Percentiles rank a stretch among this genome's conserved stretches.
Conservation (phyloP, 1,139 yeast genomes). For the Zygosaccharomyces pseudobailii region DNA sequence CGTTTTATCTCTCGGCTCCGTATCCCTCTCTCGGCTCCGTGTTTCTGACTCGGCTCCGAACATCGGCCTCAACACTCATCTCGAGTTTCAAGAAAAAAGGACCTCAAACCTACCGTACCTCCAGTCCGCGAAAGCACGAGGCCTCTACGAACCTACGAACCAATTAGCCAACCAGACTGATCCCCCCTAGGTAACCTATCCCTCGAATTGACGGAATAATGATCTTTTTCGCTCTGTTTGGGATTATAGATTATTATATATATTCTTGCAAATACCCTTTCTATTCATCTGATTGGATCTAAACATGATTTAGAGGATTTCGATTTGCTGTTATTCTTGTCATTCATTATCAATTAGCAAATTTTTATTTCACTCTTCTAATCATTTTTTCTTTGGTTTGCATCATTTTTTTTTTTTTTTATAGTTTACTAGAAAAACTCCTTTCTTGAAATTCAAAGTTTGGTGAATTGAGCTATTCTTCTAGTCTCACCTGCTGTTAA, state of each 20-base stretch:
- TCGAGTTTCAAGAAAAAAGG: neutral
- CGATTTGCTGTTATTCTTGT: neutral
- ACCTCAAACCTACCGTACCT: neutral
- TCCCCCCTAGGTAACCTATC: neutral
- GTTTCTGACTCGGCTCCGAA: constrained; percentile 2
- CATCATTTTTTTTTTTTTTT: neutral
- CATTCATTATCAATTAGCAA: neutral
- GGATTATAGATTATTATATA: neutral
- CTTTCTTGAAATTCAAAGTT: neutral
- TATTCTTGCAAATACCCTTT: neutral
- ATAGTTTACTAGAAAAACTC: neutral
- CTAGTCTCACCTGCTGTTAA: neutral
- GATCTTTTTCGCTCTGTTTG: neutral
- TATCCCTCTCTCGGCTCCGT: constrained; percentile 1
- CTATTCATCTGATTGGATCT: neutral
- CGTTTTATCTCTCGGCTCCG: neutral
- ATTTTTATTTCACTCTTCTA: neutral
- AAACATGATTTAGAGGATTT: neutral
- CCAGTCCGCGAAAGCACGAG: neutral
- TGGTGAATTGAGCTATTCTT: neutral
- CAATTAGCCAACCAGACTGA: neutral
- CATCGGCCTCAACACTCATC: neutral
- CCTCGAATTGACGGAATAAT: neutral
- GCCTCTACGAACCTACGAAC: neutral
- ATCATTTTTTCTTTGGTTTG: neutral